A percentile compares a stretch with the other conserved stretches of the same genome.
Evolutionary conservation across 257 asterid genomes (phyloP).

Genomic region (Nicotiana obtusifolia): DNA sequence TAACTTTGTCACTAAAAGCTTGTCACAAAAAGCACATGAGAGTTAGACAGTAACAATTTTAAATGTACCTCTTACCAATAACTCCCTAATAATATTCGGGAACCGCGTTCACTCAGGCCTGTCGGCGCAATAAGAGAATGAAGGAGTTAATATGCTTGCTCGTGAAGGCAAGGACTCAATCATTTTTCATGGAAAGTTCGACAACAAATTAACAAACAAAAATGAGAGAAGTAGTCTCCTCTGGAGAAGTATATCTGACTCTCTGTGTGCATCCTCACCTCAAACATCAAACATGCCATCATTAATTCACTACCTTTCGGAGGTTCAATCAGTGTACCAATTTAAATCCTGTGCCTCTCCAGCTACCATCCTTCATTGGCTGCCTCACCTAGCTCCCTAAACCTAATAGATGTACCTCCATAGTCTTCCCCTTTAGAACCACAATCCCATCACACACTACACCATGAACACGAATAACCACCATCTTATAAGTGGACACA

Average conservation of each 20-base stretch:
- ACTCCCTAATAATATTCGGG: not conserved
- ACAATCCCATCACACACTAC: not conserved
- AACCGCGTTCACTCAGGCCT: not conserved
- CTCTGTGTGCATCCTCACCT: not conserved
- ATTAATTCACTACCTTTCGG: too few species aligned
- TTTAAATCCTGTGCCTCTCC: not conserved
- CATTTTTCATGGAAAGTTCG: not conserved
- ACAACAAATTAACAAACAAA: not conserved
- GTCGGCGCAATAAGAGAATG: not conserved
- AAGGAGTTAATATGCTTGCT: not conserved
- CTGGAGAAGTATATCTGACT: not conserved
- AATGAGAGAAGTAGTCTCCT: not conserved
- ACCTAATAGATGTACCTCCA: not conserved
- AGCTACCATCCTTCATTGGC: not conserved
- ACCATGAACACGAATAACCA: not conserved
- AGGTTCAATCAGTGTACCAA: not conserved
- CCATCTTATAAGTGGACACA: not conserved
- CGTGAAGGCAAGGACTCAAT: not conserved
- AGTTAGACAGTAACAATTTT: not conserved
- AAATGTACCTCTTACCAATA: not conserved
- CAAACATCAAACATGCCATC: constrained; percentile 1
- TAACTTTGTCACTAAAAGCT: not conserved
- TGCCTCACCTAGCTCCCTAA: not conserved
- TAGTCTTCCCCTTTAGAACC: not conserved
- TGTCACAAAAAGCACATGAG: not conserved